Percentiles rank a stretch among this genome's conserved stretches.
Evolutionary conservation across 1,284 basidiomycete species (phyloP).

Genomic region (Fomitiporia mediterranea): DNA sequence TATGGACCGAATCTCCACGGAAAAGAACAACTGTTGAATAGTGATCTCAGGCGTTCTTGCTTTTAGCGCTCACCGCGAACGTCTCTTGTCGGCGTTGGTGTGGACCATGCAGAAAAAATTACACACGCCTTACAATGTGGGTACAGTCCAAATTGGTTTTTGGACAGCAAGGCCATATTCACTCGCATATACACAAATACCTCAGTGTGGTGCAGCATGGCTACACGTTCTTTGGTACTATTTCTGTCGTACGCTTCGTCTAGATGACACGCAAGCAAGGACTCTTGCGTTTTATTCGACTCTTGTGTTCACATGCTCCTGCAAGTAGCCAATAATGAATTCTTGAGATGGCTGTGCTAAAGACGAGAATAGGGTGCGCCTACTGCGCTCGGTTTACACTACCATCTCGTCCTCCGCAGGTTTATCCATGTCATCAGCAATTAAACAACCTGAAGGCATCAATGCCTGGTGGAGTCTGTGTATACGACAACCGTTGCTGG

Average conservation of each 20-base stretch:
- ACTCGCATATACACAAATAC: no score
- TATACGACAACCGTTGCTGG: conserved; percentile 6
- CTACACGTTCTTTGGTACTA: no score
- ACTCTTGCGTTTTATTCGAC: no score
- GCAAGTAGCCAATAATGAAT: no score
- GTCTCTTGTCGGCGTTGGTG: background rate
- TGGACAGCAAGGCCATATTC: no score
- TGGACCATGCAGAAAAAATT: background rate
- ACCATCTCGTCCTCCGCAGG: no score
- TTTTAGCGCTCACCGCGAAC: background rate
- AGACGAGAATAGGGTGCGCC: background rate
- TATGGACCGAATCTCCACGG: conserved; percentile 8
- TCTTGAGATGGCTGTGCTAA: background rate
- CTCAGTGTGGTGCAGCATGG: no score
- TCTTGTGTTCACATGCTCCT: no score
- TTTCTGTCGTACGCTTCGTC: background rate
- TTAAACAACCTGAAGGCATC: background rate
- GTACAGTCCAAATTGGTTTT: no score
- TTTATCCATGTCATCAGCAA: no score
- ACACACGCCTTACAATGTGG: background rate
- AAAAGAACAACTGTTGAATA: background rate
- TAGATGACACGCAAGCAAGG: background rate
- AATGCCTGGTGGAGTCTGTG: background rate
- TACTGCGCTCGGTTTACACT: no score
- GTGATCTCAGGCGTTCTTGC: background rate